A percentile compares a stretch with the other conserved stretches of the same genome.
phyloP scores from a whole-genome alignment of 495 filamentous ascomycete genomes.

The Xylaria grammica region DNA sequence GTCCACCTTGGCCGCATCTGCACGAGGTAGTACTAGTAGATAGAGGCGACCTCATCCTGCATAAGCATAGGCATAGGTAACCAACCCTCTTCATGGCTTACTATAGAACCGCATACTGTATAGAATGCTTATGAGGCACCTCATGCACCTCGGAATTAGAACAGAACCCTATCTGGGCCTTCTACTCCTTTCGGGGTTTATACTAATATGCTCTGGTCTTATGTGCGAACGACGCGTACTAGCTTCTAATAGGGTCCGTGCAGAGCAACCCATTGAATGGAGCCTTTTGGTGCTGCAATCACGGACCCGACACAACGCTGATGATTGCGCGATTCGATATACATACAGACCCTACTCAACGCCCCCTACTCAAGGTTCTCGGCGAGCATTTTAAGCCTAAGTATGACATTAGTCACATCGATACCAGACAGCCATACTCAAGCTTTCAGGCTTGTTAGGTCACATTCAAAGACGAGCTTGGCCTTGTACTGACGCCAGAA shows the following conservation, averaged over 20 bases:
- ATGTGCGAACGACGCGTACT: constrained; percentile 7
- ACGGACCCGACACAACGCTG: constrained; percentile 13
- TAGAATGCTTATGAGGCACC: constrained; percentile 1
- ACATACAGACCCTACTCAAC: constrained; percentile 13
- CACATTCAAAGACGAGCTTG: constrained; percentile 14
- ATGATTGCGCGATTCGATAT: constrained; percentile 4
- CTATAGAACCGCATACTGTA: constrained; percentile 2
- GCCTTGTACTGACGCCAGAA: not conserved
- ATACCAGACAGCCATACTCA: constrained; percentile 7
- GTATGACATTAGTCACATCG: not conserved
- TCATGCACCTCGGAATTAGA: constrained; percentile 18
- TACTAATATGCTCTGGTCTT: constrained; percentile 7
- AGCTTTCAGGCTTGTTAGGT: not conserved
- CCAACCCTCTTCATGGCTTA: constrained; percentile 1
- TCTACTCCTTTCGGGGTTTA: constrained; percentile 11
- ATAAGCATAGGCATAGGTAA: not conserved
- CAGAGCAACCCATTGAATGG: constrained; percentile 11
- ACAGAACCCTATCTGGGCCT: constrained; percentile 13
- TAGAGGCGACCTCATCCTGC: constrained; percentile 10
- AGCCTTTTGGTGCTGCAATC: constrained; percentile 16
- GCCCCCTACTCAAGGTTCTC: not conserved
- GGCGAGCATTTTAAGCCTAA: not conserved
- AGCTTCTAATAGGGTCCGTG: constrained; percentile 1
- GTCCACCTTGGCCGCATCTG: constrained; percentile 9
- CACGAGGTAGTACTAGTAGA: not conserved